Conservation (phyloP, 140 eudicot species). For the Anethum foeniculum region DNA sequence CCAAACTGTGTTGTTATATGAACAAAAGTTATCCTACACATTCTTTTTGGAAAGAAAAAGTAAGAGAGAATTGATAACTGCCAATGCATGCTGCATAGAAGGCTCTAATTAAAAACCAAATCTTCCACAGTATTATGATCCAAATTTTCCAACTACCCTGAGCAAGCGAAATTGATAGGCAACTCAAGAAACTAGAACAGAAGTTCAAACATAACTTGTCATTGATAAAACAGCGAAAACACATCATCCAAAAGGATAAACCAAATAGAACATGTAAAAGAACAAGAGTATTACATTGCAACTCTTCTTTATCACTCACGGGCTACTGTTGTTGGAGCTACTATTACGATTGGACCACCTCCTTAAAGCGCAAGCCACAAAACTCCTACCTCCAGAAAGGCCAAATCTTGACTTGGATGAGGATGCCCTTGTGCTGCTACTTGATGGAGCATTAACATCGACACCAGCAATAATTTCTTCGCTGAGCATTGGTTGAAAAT, state of each 20-base stretch:
- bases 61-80: background rate
- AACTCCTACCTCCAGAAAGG: conserved; percentile 54
- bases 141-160: background rate
- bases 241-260: background rate
- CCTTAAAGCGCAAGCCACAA: conserved; percentile 49
- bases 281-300: conserved; percentile 13
- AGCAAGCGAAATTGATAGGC: background rate
- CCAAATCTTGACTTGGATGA: conserved; percentile 51
- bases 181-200: conserved; percentile 3
- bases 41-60: background rate
- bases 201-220: background rate
- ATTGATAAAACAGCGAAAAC: background rate
- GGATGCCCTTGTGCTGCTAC: conserved; percentile 39
- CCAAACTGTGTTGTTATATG: background rate
- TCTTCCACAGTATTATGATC: background rate
- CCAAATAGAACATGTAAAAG: background rate
- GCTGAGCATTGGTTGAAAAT: conserved; percentile 31
- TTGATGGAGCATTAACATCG: conserved; percentile 30
- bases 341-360: conserved; percentile 53
- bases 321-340: conserved; percentile 34
- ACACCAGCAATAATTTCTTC: conserved; percentile 14
- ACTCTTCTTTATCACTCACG: conserved; percentile 25
- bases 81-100: background rate
- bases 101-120: background rate
- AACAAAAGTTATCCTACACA: background rate